A percentile compares a stretch with the other conserved stretches of the same genome.
These are phyloP conservation scores for Phylloporus arenicola DNA, from an alignment of 768 basidiomycete genomes.

Conservation along the genomic window DNA sequence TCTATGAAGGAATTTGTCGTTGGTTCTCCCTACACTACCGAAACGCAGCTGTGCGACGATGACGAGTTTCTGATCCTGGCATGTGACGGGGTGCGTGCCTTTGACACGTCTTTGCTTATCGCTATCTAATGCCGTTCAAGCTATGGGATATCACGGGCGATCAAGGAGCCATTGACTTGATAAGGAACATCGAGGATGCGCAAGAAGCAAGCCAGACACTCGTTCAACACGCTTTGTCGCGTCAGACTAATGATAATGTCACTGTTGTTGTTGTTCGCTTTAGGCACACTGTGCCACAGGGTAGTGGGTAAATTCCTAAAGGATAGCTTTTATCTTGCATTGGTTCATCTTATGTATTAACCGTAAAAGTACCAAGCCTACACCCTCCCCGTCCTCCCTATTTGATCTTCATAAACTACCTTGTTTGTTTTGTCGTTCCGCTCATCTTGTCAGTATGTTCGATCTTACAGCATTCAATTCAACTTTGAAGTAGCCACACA, in stretches of 20 bases:
- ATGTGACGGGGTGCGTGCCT: slow-evolving; percentile 84
- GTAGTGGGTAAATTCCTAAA: slow-evolving; percentile 10
- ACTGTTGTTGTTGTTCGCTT: slow-evolving; percentile 87
- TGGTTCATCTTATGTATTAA: slow-evolving; percentile 1
- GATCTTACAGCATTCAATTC: not conserved
- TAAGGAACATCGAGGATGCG: slow-evolving; percentile 66
- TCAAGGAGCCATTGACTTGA: slow-evolving; percentile 83
- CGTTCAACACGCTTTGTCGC: slow-evolving; percentile 77
- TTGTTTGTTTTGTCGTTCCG: slow-evolving; percentile 2
- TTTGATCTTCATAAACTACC: slow-evolving; percentile 1
- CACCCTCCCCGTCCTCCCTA: not conserved
- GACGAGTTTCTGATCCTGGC: slow-evolving; percentile 96
- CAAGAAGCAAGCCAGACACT: slow-evolving; percentile 76
- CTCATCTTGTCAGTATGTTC: not conserved
- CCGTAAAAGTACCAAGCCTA: slow-evolving; percentile 5
- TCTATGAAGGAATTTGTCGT: slow-evolving; percentile 99
- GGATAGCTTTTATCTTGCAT: slow-evolving; percentile 1
- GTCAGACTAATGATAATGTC: slow-evolving; percentile 94
- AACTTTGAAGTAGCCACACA: slow-evolving; percentile 4
- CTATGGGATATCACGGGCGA: slow-evolving; percentile 96
- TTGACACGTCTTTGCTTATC: not conserved
- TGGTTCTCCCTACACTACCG: slow-evolving; percentile 97
- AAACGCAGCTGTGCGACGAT: slow-evolving; percentile 82
- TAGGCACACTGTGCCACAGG: slow-evolving; percentile 34
- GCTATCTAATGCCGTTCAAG: slow-evolving; percentile 37